Evolutionary conservation across 257 asterid species (phyloP).

Genomic region (Datura wrightii): DNA sequence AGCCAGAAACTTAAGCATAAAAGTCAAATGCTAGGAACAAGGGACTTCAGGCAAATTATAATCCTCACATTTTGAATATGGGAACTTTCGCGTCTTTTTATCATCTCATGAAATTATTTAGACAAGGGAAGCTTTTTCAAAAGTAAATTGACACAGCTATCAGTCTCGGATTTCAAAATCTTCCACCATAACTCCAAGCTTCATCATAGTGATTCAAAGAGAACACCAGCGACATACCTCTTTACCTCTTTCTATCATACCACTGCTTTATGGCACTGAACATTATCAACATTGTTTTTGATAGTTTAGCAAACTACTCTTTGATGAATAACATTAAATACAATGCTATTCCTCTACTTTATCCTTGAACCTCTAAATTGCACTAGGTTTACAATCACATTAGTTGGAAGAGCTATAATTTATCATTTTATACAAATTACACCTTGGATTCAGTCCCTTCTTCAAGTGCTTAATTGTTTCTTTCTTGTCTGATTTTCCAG

Average conservation of each 20-base stretch:
- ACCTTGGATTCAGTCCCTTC: neutral
- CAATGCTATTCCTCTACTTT: neutral
- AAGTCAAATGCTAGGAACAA: neutral
- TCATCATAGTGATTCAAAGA: constrained; percentile 7
- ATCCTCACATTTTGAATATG: neutral
- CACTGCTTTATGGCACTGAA: neutral
- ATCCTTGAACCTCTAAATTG: constrained; percentile 14
- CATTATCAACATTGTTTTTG: neutral
- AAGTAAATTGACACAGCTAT: constrained; percentile 4
- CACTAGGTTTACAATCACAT: neutral
- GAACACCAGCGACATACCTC: neutral
- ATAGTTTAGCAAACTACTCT: neutral
- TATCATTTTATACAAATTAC: neutral
- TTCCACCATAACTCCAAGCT: constrained; percentile 15
- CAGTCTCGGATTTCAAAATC: neutral
- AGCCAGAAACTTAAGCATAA: constrained; percentile 26
- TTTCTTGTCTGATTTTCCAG: neutral
- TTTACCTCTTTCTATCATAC: neutral
- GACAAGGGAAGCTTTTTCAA: constrained; percentile 19
- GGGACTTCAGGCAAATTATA: neutral
- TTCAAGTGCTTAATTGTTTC: constrained; percentile 12
- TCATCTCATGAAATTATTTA: neutral
- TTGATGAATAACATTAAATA: neutral
- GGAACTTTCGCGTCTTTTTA: neutral
- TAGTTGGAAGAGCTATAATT: constrained; percentile 1